Percentiles rank a stretch among this genome's conserved stretches.
Evolutionary conservation across 2,329 filamentous ascomycete genomes (phyloP).

Genomic region (Cladosporium sp.): DNA sequence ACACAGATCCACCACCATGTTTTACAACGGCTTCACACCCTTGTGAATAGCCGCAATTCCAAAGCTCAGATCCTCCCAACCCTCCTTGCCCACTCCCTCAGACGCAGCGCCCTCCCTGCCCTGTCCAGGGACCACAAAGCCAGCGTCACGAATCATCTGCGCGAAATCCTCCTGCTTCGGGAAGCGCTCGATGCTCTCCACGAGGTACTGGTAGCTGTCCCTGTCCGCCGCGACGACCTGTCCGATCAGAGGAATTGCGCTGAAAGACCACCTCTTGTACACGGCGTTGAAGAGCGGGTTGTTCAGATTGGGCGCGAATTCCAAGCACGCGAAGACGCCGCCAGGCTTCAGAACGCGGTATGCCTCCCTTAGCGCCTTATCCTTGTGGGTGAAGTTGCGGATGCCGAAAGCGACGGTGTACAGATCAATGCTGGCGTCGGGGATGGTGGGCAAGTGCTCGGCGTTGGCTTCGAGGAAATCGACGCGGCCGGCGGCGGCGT

Average conservation of each 20-base stretch:
- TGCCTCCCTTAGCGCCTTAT: constrained; percentile 75
- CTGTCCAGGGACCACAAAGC: constrained; percentile 67
- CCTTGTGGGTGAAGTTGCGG: constrained; percentile 92
- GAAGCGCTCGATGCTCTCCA: constrained; percentile 95
- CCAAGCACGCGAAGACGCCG: constrained; percentile 91
- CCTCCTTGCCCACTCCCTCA: constrained; percentile 35
- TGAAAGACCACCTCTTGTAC: constrained; percentile 96
- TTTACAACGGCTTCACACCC: constrained; percentile 72
- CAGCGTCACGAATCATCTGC: constrained; percentile 76
- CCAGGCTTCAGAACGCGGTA: constrained; percentile 87
- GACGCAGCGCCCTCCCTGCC: constrained; percentile 13
- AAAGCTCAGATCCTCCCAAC: constrained; percentile 84
- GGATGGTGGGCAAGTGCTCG: constrained; percentile 65
- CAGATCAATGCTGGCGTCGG: constrained; percentile 73
- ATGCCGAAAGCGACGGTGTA: constrained; percentile 99
- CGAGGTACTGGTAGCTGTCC: constrained; percentile 96
- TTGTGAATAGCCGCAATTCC: constrained; percentile 96
- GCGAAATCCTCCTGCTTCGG: constrained; percentile 81
- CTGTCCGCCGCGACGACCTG: constrained; percentile 91
- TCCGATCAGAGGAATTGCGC: constrained; percentile 89
- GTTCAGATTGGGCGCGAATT: constrained; percentile 78
- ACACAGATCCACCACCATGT: no score
- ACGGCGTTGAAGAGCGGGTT: constrained; percentile 74
- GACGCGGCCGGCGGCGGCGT: constrained; percentile 52
- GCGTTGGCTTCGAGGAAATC: constrained; percentile 87